Percentiles rank a stretch among this genome's conserved stretches.
Evolutionary conservation across 306 rosid genomes (phyloP).

Genomic region (Hippophae tibetana): DNA sequence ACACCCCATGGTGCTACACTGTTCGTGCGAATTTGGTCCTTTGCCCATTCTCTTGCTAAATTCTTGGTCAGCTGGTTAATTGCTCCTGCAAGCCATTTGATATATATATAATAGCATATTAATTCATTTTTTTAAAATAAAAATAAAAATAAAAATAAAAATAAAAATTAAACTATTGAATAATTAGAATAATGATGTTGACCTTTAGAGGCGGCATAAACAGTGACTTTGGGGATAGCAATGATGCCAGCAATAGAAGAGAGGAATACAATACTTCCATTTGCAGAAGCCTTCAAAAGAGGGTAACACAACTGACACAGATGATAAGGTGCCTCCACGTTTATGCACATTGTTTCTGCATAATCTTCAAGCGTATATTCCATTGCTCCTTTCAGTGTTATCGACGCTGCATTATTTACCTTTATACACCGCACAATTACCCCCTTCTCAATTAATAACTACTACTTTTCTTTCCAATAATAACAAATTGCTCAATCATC

Average conservation of each 20-base stretch:
- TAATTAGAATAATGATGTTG: neutral
- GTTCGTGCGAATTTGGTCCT: conserved; percentile 11
- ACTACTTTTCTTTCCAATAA: no score
- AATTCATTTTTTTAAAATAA: neutral
- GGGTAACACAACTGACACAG: conserved; percentile 36
- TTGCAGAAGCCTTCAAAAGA: conserved; percentile 35
- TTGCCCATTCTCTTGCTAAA: conserved; percentile 21
- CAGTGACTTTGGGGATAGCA: conserved; percentile 28
- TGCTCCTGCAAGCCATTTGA: conserved; percentile 5
- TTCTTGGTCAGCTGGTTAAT: conserved; percentile 18
- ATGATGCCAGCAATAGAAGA: conserved; percentile 38
- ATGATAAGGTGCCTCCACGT: conserved; percentile 32
- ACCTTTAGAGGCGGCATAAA: conserved; percentile 61
- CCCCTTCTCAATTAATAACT: neutral
- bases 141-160: no score
- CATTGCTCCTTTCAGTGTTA: conserved; percentile 3
- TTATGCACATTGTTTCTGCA: conserved; percentile 20
- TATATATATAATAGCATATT: neutral
- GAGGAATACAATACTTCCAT: conserved; percentile 35
- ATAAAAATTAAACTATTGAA: no score
- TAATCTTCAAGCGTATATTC: conserved; percentile 19
- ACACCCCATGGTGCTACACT: conserved; percentile 18
- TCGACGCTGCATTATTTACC: conserved; percentile 28
- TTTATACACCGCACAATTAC: neutral
- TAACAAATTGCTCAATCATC: no score